A percentile compares a stretch with the other conserved stretches of the same genome.
phyloP scores from a whole-genome alignment of 306 rosid species.

The Astragalus membranaceus region DNA sequence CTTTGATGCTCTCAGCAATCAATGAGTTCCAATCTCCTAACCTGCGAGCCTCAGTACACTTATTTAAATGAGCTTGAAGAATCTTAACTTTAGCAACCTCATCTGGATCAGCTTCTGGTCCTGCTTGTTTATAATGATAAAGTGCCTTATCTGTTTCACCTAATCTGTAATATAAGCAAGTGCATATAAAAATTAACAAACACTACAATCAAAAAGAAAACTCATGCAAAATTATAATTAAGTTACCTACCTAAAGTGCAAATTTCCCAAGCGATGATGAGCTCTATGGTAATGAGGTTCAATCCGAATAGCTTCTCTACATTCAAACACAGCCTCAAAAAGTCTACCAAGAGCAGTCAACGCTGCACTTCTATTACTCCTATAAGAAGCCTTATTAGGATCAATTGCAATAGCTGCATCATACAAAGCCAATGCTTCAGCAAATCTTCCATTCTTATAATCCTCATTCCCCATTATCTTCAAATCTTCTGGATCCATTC shows the following conservation, averaged over 20 bases:
- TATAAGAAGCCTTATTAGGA: conserved; percentile 72
- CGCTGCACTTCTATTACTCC: conserved; percentile 88
- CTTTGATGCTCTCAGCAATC: conserved; percentile 32
- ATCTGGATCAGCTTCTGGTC: conserved; percentile 77
- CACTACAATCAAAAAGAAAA: neutral
- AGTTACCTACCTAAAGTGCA: conserved; percentile 55
- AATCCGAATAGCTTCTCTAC: conserved; percentile 79
- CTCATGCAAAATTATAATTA: no score
- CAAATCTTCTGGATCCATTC: conserved; percentile 84
- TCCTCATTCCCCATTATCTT: conserved; percentile 93
- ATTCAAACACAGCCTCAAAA: conserved; percentile 84
- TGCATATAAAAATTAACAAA: neutral
- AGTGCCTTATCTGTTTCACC: conserved; percentile 73
- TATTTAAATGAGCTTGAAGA: conserved; percentile 52
- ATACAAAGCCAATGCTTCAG: conserved; percentile 77
- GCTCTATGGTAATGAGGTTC: conserved; percentile 86
- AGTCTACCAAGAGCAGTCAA: conserved; percentile 72
- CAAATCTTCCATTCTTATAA: conserved; percentile 76
- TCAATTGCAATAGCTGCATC: conserved; percentile 86
- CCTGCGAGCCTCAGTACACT: conserved; percentile 71
- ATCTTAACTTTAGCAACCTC: conserved; percentile 59
- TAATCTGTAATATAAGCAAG: conserved; percentile 37
- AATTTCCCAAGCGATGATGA: conserved; percentile 74
- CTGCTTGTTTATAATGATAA: conserved; percentile 74
- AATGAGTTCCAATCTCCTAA: conserved; percentile 80